Base-by-base conservation (phyloP, 352 stramenopile genomes). In the Pythium aquatile region DNA sequence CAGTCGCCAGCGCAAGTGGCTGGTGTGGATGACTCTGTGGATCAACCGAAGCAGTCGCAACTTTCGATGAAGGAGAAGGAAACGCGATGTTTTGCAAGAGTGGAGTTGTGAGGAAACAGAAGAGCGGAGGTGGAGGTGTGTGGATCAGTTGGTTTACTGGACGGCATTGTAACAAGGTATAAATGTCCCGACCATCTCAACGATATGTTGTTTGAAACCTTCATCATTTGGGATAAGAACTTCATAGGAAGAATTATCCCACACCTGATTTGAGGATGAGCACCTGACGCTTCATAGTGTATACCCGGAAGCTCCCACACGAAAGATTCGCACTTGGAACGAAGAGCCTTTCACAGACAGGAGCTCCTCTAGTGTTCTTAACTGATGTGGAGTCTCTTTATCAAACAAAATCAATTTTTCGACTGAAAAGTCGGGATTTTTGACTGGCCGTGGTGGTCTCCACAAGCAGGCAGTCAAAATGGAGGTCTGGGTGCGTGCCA, bases 191-290 rank as follows among this genome's bases (percentile, higher is more conserved):
- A 89, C 78, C 78, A 86, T 85, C 10, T 86, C 80, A 87, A 73
- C 80, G 80, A 78, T 55, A 74, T 68, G 58, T 69, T 87, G 80
- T 79, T 83, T 77, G 68, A 86, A 89, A 89, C 80, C 53, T 85
- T 86, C 80, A 89, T 89, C 80, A 87, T 89, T 87, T 89, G 80
- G 80, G 78, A 89, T 89, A 82, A 87, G 76, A 87, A 87, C 80
- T 89, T 87, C 76, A 48, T 70, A 69, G 71, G 78, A 85, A 89
- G 75, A 84, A 89, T 78, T 87, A 85, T 87, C 80, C 80, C 78
- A 89, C 80, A 89, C 80, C 80, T 70, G 53, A n/a, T 33, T 58
- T 52, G 33, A 16, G 0, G 1, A 8, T 47, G 5, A n/a, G 2
- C 6, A 30, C 42, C 29, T n/a, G 11, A 26, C 1, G 39, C n/a